Evolutionary conservation across 2,329 filamentous ascomycete genomes (phyloP), one percentile per base, ranked within the genome.

Genomic region (Alternaria sp.): DNA sequence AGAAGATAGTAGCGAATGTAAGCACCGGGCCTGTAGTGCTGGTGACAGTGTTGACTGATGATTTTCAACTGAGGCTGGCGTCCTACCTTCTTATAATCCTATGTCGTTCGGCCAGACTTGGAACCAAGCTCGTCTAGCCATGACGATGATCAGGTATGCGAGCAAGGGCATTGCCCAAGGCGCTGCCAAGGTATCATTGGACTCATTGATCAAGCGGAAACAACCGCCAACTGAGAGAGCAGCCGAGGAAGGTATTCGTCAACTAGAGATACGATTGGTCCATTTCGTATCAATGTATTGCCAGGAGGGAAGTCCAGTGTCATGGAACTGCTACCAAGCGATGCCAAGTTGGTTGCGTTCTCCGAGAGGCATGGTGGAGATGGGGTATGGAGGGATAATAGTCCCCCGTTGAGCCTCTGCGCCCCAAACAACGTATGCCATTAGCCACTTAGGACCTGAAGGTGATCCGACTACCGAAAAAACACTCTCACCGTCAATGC

Each of bases 201-300:
- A 10, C 48, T 49, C 48, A 53, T 34, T n/a, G n/a, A 27, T 25
- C 27, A 36, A 27, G 54, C 34, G 48, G 27, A 36, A 30, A 53
- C 18, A 20, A 9, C 34, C 32, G 28, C 30, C 32, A 46, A 30
- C 10, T 27, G 28, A 49, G 10, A 48, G 50, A 8, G 20, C n/a
- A 62, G 38, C 62, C 59, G 55, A 57, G 62, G 59, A 64, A 54
- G 52, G 34, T 62, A 3, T 51, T 34, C 18, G 18, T 18, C 41
- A 12, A 38, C 7, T 41, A 22, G 18, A 41, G 11, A 10, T n/a
- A 34, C 18, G 25, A 64, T 64, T 64, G 59, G 62, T 22, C 27
- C 30, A 30, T 9, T 28, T 6, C 12, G 28, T 28, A 25, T 48
- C 36, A 16, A 16, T 30, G 14, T 57, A 53, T 48, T 40, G 27